Evolutionary conservation across 352 stramenopile species (phyloP).

Genomic region (Globisporangium barbulae): DNA sequence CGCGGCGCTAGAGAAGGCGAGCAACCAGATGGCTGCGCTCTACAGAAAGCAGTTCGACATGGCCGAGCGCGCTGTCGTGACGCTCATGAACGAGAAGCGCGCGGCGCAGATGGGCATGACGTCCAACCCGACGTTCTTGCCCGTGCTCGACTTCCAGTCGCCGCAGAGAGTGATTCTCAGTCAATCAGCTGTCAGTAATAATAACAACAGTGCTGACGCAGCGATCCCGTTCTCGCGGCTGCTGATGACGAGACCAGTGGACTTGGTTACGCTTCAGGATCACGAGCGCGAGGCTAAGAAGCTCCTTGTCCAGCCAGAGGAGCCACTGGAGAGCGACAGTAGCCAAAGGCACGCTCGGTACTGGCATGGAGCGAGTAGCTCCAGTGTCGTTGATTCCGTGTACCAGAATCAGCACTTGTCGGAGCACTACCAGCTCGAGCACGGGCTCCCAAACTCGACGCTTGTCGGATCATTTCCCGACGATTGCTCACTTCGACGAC

Average conservation of each 20-base stretch:
- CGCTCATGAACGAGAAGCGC: conserved; percentile 52
- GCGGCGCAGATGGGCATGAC: conserved; percentile 21
- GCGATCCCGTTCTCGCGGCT: conserved; percentile 32
- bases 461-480: conserved; percentile 44
- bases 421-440: conserved; percentile 45
- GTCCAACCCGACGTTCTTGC: conserved; percentile 22
- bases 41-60: conserved; percentile 33
- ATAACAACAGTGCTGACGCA: neutral
- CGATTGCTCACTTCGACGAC: conserved; percentile 7
- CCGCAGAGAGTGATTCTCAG: conserved; percentile 12
- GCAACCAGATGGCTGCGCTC: conserved; percentile 19
- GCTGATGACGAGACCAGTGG: conserved; percentile 23
- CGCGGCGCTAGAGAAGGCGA: conserved; percentile 24
- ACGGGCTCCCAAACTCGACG: conserved; percentile 17
- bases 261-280: conserved; percentile 19
- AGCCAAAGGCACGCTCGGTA: neutral
- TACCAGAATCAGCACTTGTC: conserved; percentile 29
- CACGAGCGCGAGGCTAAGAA: conserved; percentile 6
- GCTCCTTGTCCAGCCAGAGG: neutral
- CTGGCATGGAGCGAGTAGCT: neutral
- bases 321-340: neutral
- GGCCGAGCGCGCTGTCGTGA: conserved; percentile 34
- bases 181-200: neutral
- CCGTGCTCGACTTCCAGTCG: conserved; percentile 21
- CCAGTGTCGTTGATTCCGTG: conserved; percentile 14